Conservation (phyloP, 2,329 filamentous ascomycete species). For the Metarhizium album region DNA sequence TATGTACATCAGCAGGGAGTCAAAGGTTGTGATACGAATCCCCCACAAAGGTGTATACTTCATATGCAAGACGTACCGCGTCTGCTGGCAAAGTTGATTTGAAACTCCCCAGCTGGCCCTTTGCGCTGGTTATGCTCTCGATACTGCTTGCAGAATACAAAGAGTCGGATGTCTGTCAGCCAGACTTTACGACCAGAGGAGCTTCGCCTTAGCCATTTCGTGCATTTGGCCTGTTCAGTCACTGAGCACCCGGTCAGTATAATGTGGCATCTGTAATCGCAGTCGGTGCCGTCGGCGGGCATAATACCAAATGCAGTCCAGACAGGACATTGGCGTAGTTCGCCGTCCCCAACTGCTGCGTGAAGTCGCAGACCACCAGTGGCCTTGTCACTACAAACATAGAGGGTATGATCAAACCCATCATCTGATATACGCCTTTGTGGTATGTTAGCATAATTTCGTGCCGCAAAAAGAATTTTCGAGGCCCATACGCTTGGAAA, state of each 20-base stretch:
- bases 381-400: conserved; percentile 40
- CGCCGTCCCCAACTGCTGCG: conserved; percentile 43
- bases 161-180: conserved; percentile 44
- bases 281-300: not conserved
- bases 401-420: conserved; percentile 39
- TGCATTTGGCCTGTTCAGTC: conserved; percentile 37
- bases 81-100: conserved; percentile 37
- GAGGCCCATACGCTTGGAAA: conserved; percentile 42
- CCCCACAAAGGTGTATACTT: not conserved
- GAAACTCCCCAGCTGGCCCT: conserved; percentile 35
- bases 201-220: conserved; percentile 37
- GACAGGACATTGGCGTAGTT: conserved; percentile 42
- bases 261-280: not conserved
- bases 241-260: conserved; percentile 25
- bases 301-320: conserved; percentile 54
- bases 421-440: conserved; percentile 46
- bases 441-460: not conserved
- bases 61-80: conserved; percentile 20
- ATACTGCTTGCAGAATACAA: conserved; percentile 49
- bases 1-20: not conserved
- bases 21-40: not conserved
- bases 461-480: not conserved
- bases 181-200: conserved; percentile 36
- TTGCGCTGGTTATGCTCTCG: conserved; percentile 40
- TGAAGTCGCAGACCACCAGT: conserved; percentile 43